Evolutionary conservation across 2,329 filamentous ascomycete species (phyloP), one percentile per base, ranked within the genome.

Genomic region (Penicillium sumatraense): DNA sequence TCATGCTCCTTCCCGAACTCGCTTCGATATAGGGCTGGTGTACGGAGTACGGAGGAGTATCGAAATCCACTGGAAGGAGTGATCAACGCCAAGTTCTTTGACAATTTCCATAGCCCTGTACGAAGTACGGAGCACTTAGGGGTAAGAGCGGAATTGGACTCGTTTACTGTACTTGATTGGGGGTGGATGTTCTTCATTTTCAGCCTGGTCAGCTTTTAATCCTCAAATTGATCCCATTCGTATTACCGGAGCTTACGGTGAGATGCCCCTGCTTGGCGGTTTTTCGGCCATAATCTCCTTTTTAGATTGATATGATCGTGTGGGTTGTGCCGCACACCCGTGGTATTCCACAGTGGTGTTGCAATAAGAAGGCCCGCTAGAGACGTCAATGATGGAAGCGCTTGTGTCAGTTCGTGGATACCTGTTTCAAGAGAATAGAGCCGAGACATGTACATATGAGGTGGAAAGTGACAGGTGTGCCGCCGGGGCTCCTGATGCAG

Each of bases 71-170:
- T 10, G 42, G 14, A 29, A 27, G 42, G 33, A 35, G 40, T 49
- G 52, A 58, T 55, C 56, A 33, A 26, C 45, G 33, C 31, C 23
- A 48, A 51, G 49, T 51, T 51, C 18, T n/a, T n/a, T n/a, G n/a
- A n/a, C n/a, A n/a, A n/a, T n/a, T n/a, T n/a, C n/a, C n/a, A n/a
- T n/a, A n/a, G n/a, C n/a, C n/a, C n/a, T n/a, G n/a, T n/a, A 26
- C 57, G 57, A 38, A 52, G 53, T 49, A 26, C 40, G 27, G 33
- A 13, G 31, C 3, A 6, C 27, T 24, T 33, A 44, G 16, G 50
- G 40, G 23, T 44, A 40, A 53, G 47, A 11, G 35, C 49, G 14
- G 27, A 36, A 51, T 41, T 9, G 23, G 38, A 48, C 26, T 49
- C 49, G 16, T 24, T 49, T 23, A 27, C 35, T 36, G 9, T 38